phyloP scores from a whole-genome alignment of 2,329 filamentous ascomycete genomes.

The Cryphonectria radicalis region DNA sequence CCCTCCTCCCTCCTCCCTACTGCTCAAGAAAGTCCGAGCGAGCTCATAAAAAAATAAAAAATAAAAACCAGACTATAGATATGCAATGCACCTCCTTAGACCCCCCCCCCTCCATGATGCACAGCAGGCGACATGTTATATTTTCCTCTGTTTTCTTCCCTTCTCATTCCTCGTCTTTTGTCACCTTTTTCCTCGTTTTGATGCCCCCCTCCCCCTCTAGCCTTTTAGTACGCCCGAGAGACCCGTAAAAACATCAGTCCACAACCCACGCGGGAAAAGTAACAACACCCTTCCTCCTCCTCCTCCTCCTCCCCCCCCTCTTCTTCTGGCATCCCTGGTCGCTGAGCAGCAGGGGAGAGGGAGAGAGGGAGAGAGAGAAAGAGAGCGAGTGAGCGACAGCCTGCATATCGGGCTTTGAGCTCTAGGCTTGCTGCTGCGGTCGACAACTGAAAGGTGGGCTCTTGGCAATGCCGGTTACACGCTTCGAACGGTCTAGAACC shows the following conservation, averaged over 20 bases:
- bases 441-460: neutral
- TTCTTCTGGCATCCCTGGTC: neutral
- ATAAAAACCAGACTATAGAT: neutral
- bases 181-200: neutral
- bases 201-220: neutral
- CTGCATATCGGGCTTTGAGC: neutral
- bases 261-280: neutral
- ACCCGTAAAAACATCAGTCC: constrained; percentile 6
- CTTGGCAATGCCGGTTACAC: neutral
- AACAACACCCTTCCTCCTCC: neutral
- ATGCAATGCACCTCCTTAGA: neutral
- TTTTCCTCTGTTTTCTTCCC: neutral
- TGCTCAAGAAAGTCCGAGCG: neutral
- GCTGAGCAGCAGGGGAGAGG: neutral
- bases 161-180: neutral
- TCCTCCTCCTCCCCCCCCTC: no score
- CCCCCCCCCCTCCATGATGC: neutral
- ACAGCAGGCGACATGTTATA: constrained; percentile 2
- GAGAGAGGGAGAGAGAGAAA: neutral
- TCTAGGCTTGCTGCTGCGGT: neutral
- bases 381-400: neutral
- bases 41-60: neutral
- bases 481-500: constrained; percentile 4
- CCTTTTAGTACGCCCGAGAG: neutral
- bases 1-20: neutral